Conservation (phyloP, 768 basidiomycete species). For the Lactarius vividus region DNA sequence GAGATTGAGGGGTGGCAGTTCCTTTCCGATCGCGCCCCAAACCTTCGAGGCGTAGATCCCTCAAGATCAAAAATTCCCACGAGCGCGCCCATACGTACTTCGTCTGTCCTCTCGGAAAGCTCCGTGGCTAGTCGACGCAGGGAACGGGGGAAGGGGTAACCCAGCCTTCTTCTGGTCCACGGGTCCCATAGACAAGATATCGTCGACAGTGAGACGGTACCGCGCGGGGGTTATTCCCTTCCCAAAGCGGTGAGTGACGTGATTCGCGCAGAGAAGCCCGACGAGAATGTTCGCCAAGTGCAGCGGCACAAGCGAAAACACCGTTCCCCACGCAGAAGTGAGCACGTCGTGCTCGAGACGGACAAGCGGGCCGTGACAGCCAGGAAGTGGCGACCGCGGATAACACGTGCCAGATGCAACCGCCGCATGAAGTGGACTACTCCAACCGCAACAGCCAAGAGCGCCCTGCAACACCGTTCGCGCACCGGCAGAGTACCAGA, state of each 20-base stretch:
- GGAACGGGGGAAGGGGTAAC: not conserved
- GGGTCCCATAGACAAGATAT: constrained; percentile 35
- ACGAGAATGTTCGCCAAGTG: constrained; percentile 59
- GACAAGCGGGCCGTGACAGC: constrained; percentile 61
- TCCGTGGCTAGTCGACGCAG: constrained; percentile 7
- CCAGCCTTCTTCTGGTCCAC: not conserved
- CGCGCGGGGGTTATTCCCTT: constrained; percentile 59
- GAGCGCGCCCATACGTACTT: not conserved
- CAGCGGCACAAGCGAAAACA: constrained; percentile 56
- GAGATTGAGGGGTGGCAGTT: not conserved
- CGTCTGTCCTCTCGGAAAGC: constrained; percentile 22
- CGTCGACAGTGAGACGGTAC: constrained; percentile 52
- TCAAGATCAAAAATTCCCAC: not conserved
- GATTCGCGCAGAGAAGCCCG: constrained; percentile 65
- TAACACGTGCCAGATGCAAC: constrained; percentile 58
- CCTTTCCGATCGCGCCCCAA: constrained; percentile 2
- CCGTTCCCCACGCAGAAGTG: constrained; percentile 45
- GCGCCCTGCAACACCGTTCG: constrained; percentile 59
- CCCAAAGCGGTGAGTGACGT: constrained; percentile 59
- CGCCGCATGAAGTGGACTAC: constrained; percentile 57
- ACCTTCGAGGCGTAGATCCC: not conserved
- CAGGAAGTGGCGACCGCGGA: constrained; percentile 57
- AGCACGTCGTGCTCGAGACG: constrained; percentile 52
- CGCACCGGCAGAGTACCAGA: constrained; percentile 53
- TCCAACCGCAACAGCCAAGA: constrained; percentile 65